These are phyloP conservation scores for Leccinum aurantiacum DNA, from an alignment of 768 basidiomycete genomes.

Conservation along the genomic window DNA sequence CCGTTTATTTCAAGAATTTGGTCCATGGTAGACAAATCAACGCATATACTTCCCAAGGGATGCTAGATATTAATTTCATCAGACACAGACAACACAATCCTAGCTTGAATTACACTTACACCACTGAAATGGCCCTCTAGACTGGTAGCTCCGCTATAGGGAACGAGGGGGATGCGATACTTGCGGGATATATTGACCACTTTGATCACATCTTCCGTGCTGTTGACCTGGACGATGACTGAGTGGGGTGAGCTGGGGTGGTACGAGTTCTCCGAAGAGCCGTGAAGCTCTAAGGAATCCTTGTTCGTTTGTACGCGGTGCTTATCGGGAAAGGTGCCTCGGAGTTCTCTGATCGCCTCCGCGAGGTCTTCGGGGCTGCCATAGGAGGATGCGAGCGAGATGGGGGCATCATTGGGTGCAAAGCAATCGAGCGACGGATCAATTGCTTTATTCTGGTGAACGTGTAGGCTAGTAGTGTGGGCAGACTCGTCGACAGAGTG, in stretches of 20 bases:
- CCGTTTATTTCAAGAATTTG: constrained; percentile 58
- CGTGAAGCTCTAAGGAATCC: constrained; percentile 51
- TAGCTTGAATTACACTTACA: constrained; percentile 37
- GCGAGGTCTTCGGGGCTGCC: constrained; percentile 48
- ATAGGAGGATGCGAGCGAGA: constrained; percentile 33
- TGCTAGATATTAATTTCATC: constrained; percentile 27
- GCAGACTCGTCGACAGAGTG: not conserved
- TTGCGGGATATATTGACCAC: constrained; percentile 75
- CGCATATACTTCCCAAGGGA: constrained; percentile 58
- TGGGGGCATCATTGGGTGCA: not conserved
- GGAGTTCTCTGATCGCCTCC: constrained; percentile 55
- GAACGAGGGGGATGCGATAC: constrained; percentile 72
- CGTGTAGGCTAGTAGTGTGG: not conserved
- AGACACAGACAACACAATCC: not conserved
- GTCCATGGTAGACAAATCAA: constrained; percentile 70
- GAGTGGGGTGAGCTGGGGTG: constrained; percentile 59
- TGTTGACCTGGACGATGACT: constrained; percentile 55
- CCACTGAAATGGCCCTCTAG: constrained; percentile 86
- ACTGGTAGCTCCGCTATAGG: constrained; percentile 84
- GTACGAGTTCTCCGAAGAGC: constrained; percentile 70
- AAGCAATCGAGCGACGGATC: not conserved
- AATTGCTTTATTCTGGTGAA: constrained; percentile 4
- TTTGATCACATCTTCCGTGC: constrained; percentile 80
- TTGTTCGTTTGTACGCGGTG: constrained; percentile 51
- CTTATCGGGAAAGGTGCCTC: constrained; percentile 43